phyloP scores from a whole-genome alignment of 371 early-diverging fungal species.

The Smittium mucronatum region DNA sequence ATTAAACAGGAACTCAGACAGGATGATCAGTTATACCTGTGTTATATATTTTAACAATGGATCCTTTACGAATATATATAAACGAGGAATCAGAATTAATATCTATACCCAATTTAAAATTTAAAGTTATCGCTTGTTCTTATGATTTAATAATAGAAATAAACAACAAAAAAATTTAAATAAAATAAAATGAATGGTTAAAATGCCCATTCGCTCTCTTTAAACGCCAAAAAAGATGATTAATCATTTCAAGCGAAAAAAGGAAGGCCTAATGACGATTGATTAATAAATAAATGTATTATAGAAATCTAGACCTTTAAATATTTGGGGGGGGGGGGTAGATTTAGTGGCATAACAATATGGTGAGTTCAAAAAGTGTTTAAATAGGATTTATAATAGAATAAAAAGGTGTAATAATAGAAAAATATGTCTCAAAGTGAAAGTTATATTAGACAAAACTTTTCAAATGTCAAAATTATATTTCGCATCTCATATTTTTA shows the following conservation, averaged over 20 bases:
- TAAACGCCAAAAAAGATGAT: background rate
- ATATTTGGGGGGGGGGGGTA: background rate
- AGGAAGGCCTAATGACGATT: background rate
- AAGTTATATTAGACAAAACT: background rate
- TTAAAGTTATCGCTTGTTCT: background rate
- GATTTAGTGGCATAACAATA: background rate
- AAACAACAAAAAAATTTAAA: background rate
- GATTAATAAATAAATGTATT: background rate
- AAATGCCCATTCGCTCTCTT: background rate
- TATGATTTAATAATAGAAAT: background rate
- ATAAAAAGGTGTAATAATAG: background rate
- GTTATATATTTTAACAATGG: background rate
- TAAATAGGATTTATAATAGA: background rate
- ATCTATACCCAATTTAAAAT: background rate
- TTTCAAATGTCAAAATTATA: background rate
- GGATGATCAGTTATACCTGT: background rate
- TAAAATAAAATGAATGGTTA: background rate
- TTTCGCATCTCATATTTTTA: background rate
- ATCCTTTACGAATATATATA: background rate
- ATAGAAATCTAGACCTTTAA: background rate
- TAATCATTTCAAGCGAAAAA: background rate
- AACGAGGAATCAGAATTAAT: background rate
- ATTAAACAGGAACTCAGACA: background rate
- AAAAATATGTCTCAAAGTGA: background rate
- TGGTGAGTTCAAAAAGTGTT: background rate